Conservation (phyloP, 2,329 filamentous ascomycete genomes). For the Hirsutella thompsonii region DNA sequence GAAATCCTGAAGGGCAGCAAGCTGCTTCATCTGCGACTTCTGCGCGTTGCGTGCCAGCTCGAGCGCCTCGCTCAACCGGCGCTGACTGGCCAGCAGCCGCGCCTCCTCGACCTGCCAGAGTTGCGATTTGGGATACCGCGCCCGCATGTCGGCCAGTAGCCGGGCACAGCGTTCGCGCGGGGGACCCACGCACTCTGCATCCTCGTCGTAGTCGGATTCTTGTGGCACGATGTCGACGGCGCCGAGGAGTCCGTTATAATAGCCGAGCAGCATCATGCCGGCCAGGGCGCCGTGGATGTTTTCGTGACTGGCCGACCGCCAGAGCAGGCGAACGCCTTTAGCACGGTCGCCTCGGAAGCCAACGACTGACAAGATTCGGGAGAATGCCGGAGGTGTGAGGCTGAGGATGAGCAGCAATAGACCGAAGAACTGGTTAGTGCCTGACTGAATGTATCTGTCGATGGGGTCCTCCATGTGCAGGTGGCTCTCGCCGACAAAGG, state of each 20-base stretch:
- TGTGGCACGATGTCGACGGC: slow-evolving; percentile 78
- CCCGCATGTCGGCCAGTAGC: slow-evolving; percentile 62
- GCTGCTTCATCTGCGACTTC: slow-evolving; percentile 70
- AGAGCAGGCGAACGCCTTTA: slow-evolving; percentile 72
- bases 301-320: slow-evolving; percentile 73
- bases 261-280: slow-evolving; percentile 66
- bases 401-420: slow-evolving; percentile 78
- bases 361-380: slow-evolving; percentile 72
- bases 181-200: slow-evolving; percentile 54
- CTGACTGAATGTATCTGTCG: slow-evolving; percentile 82
- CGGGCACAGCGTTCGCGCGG: slow-evolving; percentile 54
- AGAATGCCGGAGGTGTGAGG: slow-evolving; percentile 83
- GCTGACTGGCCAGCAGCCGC: slow-evolving; percentile 56
- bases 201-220: slow-evolving; percentile 34
- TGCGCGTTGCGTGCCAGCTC: slow-evolving; percentile 45
- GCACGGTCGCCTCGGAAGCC: slow-evolving; percentile 85
- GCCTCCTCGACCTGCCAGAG: slow-evolving; percentile 87
- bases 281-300: slow-evolving; percentile 92
- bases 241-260: slow-evolving; percentile 78
- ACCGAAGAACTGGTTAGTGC: slow-evolving; percentile 81
- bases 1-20: slow-evolving; percentile 74
- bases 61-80: slow-evolving; percentile 54
- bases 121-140: slow-evolving; percentile 65
- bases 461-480: slow-evolving; percentile 46
- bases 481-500: slow-evolving; percentile 30